phyloP scores from a whole-genome alignment of 176 grass and related monocot genomes.

The Triticum turgidum region DNA sequence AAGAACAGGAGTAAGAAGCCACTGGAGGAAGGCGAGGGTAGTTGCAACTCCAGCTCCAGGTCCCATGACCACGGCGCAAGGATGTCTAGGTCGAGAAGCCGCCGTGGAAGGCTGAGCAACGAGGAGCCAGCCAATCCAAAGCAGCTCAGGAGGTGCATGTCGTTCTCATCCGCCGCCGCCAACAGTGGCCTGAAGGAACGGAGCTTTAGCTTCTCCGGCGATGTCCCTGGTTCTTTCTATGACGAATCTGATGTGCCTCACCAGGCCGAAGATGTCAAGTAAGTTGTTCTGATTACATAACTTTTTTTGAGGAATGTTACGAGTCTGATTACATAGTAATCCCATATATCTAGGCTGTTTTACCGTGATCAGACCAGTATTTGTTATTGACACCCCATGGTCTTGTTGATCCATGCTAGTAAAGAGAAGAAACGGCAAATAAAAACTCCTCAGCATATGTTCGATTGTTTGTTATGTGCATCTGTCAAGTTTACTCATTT shows the following conservation, averaged over 20 bases:
- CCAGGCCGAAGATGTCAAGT: conserved; percentile 22
- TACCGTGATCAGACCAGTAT: background rate
- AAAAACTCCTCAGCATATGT: background rate
- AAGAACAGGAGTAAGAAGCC: background rate
- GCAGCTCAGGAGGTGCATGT: conserved; percentile 7
- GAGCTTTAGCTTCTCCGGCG: conserved; percentile 43
- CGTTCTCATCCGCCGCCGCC: background rate
- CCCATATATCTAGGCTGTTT: background rate
- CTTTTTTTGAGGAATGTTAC: too few relatives aligned
- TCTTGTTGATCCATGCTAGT: background rate
- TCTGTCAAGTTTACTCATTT: background rate
- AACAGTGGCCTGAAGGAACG: conserved; percentile 27
- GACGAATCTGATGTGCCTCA: background rate
- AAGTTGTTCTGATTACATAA: conserved; percentile 2
- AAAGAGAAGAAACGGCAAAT: background rate
- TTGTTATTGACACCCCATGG: background rate
- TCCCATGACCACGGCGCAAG: background rate
- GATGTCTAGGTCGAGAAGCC: conserved; percentile 23
- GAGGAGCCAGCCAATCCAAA: conserved; percentile 3
- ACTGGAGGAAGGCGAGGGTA: background rate
- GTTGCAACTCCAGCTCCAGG: conserved; percentile 3
- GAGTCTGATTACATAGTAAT: too few relatives aligned
- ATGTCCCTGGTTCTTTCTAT: conserved; percentile 22
- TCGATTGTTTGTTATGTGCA: background rate
- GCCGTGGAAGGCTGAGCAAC: background rate